These are phyloP conservation scores for Sugiyamaella castrensis DNA, from an alignment of 1,139 yeast genomes.

Conservation along the genomic window DNA sequence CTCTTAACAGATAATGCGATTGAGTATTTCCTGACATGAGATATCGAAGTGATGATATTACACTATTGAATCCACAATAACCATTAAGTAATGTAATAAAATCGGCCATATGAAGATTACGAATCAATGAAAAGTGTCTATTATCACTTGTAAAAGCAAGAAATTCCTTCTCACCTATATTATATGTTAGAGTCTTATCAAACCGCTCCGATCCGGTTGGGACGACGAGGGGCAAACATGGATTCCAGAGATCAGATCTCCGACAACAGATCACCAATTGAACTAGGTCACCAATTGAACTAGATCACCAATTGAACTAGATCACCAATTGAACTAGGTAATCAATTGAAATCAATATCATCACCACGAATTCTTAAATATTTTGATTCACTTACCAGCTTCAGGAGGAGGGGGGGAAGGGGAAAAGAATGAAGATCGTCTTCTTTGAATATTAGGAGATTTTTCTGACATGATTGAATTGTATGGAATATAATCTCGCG, in stretches of 20 bases:
- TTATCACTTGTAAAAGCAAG: conserved; percentile 73
- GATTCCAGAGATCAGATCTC: too few relatives aligned
- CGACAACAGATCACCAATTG: too few relatives aligned
- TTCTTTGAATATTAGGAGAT: conserved; percentile 13
- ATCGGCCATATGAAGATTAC: conserved; percentile 83
- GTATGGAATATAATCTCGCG: not conserved
- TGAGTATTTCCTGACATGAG: conserved; percentile 30
- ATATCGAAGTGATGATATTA: conserved; percentile 79
- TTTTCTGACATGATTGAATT: conserved; percentile 4
- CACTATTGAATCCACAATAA: conserved; percentile 76
- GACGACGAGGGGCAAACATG: too few relatives aligned
- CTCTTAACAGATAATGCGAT: conserved; percentile 68
- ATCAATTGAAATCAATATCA: too few relatives aligned
- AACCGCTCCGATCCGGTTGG: too few relatives aligned
- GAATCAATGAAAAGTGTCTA: conserved; percentile 50
- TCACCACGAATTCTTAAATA: too few relatives aligned
- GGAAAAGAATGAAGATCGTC: conserved; percentile 37
- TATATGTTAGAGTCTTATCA: too few relatives aligned
- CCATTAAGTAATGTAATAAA: conserved; percentile 88
- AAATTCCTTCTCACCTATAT: conserved; percentile 58
- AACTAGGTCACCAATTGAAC: too few relatives aligned
- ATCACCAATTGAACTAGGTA: too few relatives aligned
- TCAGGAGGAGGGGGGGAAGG: conserved; percentile 40
- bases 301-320: too few relatives aligned
- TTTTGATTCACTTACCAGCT: conserved; percentile 43